These are phyloP conservation scores for Marvania coccoides DNA, from an alignment of 139 green algal genomes.

Conservation along the genomic window DNA sequence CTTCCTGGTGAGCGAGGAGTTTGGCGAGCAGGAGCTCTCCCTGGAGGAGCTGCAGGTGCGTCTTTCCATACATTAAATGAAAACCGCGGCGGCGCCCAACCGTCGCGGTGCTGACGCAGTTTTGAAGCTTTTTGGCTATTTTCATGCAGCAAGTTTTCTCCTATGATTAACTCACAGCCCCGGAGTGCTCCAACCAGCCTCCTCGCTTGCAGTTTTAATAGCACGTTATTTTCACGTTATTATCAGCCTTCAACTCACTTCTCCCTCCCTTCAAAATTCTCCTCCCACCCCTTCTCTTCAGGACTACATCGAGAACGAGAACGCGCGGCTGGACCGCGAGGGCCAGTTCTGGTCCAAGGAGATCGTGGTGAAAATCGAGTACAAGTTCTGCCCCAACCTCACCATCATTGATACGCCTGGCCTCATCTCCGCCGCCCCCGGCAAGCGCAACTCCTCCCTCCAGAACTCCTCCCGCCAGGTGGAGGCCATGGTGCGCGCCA, in stretches of 20 bases:
- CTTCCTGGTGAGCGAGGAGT: conserved; percentile 80
- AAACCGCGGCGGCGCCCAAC: no score
- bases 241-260: no score
- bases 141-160: background rate
- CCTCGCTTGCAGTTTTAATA: no score
- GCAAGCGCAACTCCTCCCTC: conserved; percentile 62
- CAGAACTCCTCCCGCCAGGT: conserved; percentile 62
- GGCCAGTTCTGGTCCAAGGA: conserved; percentile 87
- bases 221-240: no score
- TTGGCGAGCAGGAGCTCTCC: conserved; percentile 68
- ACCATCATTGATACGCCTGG: conserved; percentile 97
- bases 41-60: conserved; percentile 85
- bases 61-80: no score
- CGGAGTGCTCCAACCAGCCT: no score
- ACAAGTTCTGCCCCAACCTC: conserved; percentile 94
- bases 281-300: conserved; percentile 20
- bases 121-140: no score
- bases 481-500: conserved; percentile 80
- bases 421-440: conserved; percentile 87
- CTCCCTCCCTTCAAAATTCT: background rate
- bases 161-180: no score
- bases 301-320: conserved; percentile 89
- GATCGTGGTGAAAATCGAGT: conserved; percentile 91
- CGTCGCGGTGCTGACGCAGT: no score
- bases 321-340: conserved; percentile 76